Conservation (phyloP, 2,329 filamentous ascomycete genomes). For the Neocucurbitaria cava region DNA sequence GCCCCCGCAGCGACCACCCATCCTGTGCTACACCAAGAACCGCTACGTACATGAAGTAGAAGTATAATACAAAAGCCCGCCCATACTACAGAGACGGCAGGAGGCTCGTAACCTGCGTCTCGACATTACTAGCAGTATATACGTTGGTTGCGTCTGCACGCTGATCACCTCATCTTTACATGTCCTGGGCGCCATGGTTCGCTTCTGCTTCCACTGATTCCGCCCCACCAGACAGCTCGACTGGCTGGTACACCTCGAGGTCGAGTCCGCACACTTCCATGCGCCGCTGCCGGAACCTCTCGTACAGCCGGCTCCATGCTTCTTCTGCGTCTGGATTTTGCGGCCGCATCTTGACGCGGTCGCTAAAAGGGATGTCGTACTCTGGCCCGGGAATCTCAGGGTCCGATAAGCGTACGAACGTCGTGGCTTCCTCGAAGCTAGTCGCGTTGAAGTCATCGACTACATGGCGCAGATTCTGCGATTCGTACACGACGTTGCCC, state of each 20-base stretch:
- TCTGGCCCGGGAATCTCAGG: slow-evolving; percentile 59
- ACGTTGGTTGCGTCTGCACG: slow-evolving; percentile 8
- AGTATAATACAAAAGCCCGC: background rate
- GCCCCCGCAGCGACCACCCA: background rate
- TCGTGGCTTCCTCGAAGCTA: slow-evolving; percentile 50
- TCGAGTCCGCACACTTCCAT: slow-evolving; percentile 62
- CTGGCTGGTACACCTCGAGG: slow-evolving; percentile 52
- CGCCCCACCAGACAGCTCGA: slow-evolving; percentile 20
- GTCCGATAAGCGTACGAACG: slow-evolving; percentile 57
- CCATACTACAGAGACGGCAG: background rate
- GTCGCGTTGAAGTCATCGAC: slow-evolving; percentile 54
- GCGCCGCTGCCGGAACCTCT: slow-evolving; percentile 56
- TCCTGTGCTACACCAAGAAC: background rate
- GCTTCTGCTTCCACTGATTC: slow-evolving; percentile 1
- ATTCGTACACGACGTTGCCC: slow-evolving; percentile 49
- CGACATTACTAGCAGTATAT: background rate
- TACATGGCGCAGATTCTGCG: slow-evolving; percentile 36
- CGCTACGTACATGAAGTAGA: background rate
- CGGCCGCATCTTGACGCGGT: slow-evolving; percentile 52
- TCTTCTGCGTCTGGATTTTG: slow-evolving; percentile 54
- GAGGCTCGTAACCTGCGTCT: background rate
- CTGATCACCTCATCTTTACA: too few relatives aligned
- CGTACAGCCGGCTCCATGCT: slow-evolving; percentile 59
- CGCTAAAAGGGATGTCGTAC: slow-evolving; percentile 56
- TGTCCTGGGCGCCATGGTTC: too few relatives aligned